Base-by-base conservation (phyloP, 441 rosid genomes). In the Pelargonium myrrhifolium region DNA sequence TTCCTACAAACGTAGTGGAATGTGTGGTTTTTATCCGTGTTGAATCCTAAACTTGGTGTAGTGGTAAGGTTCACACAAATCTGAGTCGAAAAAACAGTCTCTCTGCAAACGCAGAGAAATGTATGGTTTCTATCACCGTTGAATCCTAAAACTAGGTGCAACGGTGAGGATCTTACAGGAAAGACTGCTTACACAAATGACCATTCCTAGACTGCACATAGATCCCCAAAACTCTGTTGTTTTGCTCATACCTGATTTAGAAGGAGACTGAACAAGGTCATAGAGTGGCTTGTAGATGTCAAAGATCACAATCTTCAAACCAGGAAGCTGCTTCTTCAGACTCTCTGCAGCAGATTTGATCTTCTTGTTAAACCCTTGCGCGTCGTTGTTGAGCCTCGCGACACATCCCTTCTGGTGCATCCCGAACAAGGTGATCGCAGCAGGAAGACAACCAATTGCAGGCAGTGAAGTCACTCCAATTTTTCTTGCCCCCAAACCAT, bases 401-500 rank as follows among this genome's bases (percentile, higher is more conserved):
- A 71, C 65, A 8, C 74, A 71, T 21, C 74, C 74, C 1, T 9
- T 71, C 12, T 71, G 26, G 14, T 59, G 63, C 8, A 2, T 15
- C 18, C 74, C 69, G 26, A 71, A 47, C 39, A 71, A 59, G 21
- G 74, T 71, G 12, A 65, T 24, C 8, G 74, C 69, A 26, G 65
- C 69, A 0, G 74, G 74, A 15, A 71, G 65, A n/a, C 74, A 71
- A 15, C 74, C 74, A 28, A 71, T 8, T 12, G 74, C 69, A 9
- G 74, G 74, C 5, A 71, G 64, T 6, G 74, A 71, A 22, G 74
- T 71, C 10, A 71, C 74, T 3, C 74, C 74, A 18, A 71, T 65
- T 62, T 65, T 71, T 65, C 74, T 56, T 4, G 69, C 74, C 5
- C 74, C 74, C 55, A 42, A 43, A 2, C 65, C 74, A 42, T 71